Evolutionary conservation across 129 eudicot species (phyloP).

Genomic region (Chrysanthemum makinoi): DNA sequence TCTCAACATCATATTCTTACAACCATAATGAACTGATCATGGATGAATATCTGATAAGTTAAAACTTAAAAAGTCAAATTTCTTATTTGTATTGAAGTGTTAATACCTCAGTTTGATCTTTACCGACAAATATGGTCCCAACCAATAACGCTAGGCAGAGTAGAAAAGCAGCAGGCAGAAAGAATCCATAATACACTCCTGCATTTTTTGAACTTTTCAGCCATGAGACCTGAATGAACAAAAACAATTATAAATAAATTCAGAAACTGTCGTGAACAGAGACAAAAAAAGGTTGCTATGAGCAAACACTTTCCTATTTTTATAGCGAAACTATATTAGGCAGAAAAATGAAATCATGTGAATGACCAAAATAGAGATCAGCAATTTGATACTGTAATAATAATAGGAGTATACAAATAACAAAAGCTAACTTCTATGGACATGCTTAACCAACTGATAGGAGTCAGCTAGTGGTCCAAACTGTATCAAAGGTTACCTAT

Average conservation of each 20-base stretch:
- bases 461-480: too few species aligned
- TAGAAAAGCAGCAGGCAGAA: conserved; percentile 48
- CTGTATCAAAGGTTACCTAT: too few species aligned
- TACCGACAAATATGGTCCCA: conserved; percentile 36
- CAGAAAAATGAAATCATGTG: too few species aligned
- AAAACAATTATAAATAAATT: neutral
- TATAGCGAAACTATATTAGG: too few species aligned
- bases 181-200: conserved; percentile 41
- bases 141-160: conserved; percentile 44
- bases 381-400: too few species aligned
- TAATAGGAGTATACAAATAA: too few species aligned
- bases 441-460: too few species aligned
- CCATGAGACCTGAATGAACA: conserved; percentile 35
- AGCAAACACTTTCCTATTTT: neutral
- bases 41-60: too few species aligned
- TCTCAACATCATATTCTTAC: neutral
- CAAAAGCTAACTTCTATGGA: too few species aligned
- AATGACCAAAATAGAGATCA: too few species aligned
- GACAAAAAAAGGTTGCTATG: neutral
- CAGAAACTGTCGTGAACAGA: neutral
- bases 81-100: too few species aligned
- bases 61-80: too few species aligned
- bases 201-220: conserved; percentile 36
- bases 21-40: neutral
- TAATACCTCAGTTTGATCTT: conserved; percentile 44